These are phyloP conservation scores for Thermoascus crustaceus DNA, from an alignment of 2,329 filamentous ascomycete species.

Conservation along the genomic window DNA sequence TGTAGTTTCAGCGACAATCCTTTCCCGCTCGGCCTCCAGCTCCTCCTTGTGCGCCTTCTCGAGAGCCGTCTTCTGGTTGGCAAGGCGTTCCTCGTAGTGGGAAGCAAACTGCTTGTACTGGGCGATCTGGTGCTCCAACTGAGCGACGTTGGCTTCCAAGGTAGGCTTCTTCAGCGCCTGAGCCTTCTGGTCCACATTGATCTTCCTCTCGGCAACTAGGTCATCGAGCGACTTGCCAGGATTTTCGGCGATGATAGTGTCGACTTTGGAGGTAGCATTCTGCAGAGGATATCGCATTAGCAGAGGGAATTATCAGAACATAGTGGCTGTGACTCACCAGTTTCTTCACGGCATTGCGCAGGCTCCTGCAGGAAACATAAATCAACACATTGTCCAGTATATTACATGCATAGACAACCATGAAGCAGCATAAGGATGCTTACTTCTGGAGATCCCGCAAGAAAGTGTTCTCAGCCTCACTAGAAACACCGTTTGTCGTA, in stretches of 20 bases:
- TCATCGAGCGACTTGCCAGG: conserved; percentile 53
- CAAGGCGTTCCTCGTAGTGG: conserved; percentile 49
- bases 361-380: conserved; percentile 51
- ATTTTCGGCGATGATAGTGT: conserved; percentile 53
- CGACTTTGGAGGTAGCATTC: conserved; percentile 53
- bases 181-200: conserved; percentile 58
- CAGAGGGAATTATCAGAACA: conserved; percentile 3
- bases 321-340: conserved; percentile 53
- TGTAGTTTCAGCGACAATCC: conserved; percentile 42
- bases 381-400: conserved; percentile 12
- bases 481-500: conserved; percentile 51
- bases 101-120: conserved; percentile 54
- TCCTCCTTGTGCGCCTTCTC: conserved; percentile 49
- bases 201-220: conserved; percentile 54
- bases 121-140: conserved; percentile 53
- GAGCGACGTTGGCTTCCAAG: conserved; percentile 48
- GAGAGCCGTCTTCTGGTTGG: conserved; percentile 48
- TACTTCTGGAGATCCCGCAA: conserved; percentile 89
- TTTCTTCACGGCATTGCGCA: conserved; percentile 91
- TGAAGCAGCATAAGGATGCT: conserved; percentile 22
- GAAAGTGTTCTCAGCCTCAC: conserved; percentile 63
- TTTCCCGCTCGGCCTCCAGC: conserved; percentile 45
- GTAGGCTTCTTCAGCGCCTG: conserved; percentile 55
- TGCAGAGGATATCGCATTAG: conserved; percentile 23
- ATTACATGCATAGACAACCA: conserved; percentile 9